Evolutionary conservation across 2,329 filamentous ascomycete genomes (phyloP).

Genomic region (Purpureocillium lavendulum): DNA sequence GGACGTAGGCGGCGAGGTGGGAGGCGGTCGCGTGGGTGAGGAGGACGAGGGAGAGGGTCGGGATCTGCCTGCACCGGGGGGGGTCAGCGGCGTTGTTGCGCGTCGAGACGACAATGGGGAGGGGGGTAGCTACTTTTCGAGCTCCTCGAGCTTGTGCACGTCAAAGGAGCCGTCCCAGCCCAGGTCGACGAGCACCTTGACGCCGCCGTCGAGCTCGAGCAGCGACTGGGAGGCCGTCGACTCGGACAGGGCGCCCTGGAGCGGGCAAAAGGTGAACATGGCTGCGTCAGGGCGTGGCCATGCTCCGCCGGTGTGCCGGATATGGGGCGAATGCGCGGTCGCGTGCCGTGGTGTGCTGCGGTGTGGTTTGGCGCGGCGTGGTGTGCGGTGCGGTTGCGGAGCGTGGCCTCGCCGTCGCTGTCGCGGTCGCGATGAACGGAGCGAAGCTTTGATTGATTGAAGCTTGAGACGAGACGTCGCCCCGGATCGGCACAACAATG

Average conservation of each 20-base stretch:
- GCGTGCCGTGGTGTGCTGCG: no score
- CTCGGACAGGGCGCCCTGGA: conserved; percentile 83
- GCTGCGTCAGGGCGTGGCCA: conserved; percentile 13
- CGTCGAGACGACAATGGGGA: not conserved
- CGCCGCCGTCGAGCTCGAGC: conserved; percentile 88
- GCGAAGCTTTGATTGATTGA: no score
- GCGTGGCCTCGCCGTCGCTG: no score
- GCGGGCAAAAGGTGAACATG: conserved; percentile 95
- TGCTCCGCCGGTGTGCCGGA: not conserved
- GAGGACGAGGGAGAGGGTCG: conserved; percentile 86
- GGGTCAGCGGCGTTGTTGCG: not conserved
- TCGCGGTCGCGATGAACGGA: no score
- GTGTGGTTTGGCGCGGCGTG: no score
- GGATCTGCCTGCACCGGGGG: conserved; percentile 67
- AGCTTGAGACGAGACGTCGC: no score
- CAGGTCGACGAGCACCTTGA: conserved; percentile 90
- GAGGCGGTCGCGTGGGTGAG: conserved; percentile 88
- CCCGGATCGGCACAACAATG: conserved; percentile 5
- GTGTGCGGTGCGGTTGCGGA: no score
- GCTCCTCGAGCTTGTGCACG: conserved; percentile 68
- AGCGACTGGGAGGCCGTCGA: conserved; percentile 90
- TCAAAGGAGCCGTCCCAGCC: conserved; percentile 95
- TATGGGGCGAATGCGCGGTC: not conserved
- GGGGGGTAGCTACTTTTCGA: conserved; percentile 65
- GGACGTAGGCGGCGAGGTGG: conserved; percentile 87